These are phyloP conservation scores for Cyberlindnera saturnus DNA, from an alignment of 805 yeast species.

Conservation along the genomic window DNA sequence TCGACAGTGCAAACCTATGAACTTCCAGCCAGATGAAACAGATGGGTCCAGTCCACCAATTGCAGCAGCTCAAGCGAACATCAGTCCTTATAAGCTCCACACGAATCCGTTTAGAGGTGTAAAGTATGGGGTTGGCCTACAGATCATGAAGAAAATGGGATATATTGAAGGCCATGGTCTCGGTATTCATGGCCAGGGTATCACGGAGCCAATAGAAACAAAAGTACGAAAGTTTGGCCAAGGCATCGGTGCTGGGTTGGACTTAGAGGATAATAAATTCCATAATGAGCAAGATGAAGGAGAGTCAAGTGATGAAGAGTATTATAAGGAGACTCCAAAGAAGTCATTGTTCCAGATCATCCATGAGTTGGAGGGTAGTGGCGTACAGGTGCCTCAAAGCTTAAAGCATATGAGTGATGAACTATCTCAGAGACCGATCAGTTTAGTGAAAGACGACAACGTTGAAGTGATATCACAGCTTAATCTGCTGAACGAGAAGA, in stretches of 20 bases:
- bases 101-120: conserved; percentile 16
- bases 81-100: neutral
- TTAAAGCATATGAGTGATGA: conserved; percentile 17
- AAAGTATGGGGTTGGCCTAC: conserved; percentile 81
- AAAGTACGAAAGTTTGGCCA: conserved; percentile 48
- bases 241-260: conserved; percentile 63
- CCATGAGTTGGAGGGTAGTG: conserved; percentile 17
- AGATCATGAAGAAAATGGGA: conserved; percentile 78
- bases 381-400: conserved; percentile 14
- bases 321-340: conserved; percentile 21
- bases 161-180: conserved; percentile 78
- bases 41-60: conserved; percentile 1
- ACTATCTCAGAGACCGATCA: conserved; percentile 29
- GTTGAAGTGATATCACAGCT: conserved; percentile 12
- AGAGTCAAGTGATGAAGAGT: conserved; percentile 18
- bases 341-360: conserved; percentile 22
- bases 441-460: conserved; percentile 30
- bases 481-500: conserved; percentile 12
- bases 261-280: conserved; percentile 5
- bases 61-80: neutral
- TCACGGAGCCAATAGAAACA: conserved; percentile 73
- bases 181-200: conserved; percentile 72
- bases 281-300: conserved; percentile 4
- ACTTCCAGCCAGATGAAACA: conserved; percentile 3
- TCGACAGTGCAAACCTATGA: conserved; percentile 7